phyloP scores from a whole-genome alignment of 257 asterid genomes.

The Scutellaria barbata region DNA sequence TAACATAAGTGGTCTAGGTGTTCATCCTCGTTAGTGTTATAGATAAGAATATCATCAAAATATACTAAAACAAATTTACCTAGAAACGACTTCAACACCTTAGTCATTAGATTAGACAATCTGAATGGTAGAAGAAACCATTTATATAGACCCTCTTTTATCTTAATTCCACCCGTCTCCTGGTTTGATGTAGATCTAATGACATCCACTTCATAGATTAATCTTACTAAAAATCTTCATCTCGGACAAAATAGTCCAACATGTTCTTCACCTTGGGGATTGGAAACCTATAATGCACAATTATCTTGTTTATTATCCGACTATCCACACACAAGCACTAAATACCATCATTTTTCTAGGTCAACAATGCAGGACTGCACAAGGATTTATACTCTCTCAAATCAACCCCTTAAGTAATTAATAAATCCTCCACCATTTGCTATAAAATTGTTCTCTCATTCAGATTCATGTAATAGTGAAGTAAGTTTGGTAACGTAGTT shows the following conservation, averaged over 20 bases:
- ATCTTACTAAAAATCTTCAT: not conserved
- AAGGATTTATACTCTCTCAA: not conserved
- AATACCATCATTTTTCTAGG: not conserved
- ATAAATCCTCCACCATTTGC: conserved; percentile 6
- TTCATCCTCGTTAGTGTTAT: not conserved
- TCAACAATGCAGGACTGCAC: not conserved
- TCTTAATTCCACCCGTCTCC: not conserved
- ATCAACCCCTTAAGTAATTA: not conserved
- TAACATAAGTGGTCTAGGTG: not conserved
- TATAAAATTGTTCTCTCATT: not conserved
- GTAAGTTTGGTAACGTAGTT: not conserved
- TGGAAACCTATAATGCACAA: not conserved
- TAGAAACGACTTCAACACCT: not conserved
- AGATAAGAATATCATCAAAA: not conserved
- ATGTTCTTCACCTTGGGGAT: not conserved
- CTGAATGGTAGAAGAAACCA: not conserved
- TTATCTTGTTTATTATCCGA: not conserved
- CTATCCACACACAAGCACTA: not conserved
- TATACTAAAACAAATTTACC: not conserved
- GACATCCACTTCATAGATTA: not conserved
- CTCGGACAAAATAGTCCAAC: not conserved
- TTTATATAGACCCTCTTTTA: not conserved
- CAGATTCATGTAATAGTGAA: not conserved
- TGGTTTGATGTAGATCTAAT: not conserved
- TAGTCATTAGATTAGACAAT: not conserved